phyloP scores from a whole-genome alignment of 2,329 filamentous ascomycete species.

The Fusarium musae region DNA sequence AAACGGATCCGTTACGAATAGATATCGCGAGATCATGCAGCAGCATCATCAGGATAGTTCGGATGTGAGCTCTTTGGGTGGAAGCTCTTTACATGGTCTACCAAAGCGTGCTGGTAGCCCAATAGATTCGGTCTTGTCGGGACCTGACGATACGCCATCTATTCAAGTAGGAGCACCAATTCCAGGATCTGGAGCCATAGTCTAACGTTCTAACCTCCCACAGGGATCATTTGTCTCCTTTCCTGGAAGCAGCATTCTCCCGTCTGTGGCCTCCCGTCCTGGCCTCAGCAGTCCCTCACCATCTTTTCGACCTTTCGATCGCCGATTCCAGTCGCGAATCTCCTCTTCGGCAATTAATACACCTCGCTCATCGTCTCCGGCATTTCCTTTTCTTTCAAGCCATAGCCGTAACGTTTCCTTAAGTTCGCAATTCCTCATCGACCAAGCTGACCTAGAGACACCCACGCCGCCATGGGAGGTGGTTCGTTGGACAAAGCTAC shows the following conservation, averaged over 20 bases:
- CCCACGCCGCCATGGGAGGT: conserved; percentile 93
- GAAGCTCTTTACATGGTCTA: conserved; percentile 58
- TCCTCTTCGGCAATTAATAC: conserved; percentile 65
- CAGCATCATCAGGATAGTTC: conserved; percentile 59
- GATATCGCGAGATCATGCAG: conserved; percentile 58
- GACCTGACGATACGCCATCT: conserved; percentile 86
- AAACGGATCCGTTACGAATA: conserved; percentile 49
- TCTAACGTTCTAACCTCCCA: conserved; percentile 50
- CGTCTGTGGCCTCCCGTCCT: conserved; percentile 74
- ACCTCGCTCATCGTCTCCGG: conserved; percentile 80
- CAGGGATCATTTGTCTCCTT: conserved; percentile 72
- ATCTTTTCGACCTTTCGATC: conserved; percentile 92
- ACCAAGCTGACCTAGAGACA: conserved; percentile 73
- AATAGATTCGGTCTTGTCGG: conserved; percentile 74
- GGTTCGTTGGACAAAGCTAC: conserved; percentile 92
- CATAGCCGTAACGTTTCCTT: conserved; percentile 86
- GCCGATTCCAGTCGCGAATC: conserved; percentile 90
- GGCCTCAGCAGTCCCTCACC: conserved; percentile 77
- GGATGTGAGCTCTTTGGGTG: conserved; percentile 64
- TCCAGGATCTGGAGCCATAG: neutral
- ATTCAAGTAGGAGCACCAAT: conserved; percentile 70
- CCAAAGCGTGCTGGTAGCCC: conserved; percentile 72
- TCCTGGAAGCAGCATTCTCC: conserved; percentile 78
- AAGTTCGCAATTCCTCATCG: conserved; percentile 73
- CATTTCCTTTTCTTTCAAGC: conserved; percentile 76